Percentiles rank a stretch among this genome's conserved stretches.
phyloP scores from a whole-genome alignment of 306 rosid species.

The Rubus parviflorus region DNA sequence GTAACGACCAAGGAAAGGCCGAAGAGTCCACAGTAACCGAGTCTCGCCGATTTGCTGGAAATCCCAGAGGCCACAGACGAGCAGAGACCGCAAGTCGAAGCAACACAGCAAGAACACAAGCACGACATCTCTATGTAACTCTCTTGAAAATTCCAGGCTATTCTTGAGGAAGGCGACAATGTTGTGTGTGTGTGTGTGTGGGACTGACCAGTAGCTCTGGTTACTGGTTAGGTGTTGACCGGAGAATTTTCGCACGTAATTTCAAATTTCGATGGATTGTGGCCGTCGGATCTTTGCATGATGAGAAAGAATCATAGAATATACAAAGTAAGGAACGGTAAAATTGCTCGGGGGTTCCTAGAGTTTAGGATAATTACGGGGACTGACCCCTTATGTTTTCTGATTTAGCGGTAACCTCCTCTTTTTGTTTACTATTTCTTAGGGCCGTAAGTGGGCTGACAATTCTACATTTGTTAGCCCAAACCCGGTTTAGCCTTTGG shows the following conservation, averaged over 20 bases:
- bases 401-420: no score
- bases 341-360: no score
- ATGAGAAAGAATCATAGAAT: no score
- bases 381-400: no score
- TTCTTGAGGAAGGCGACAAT: neutral
- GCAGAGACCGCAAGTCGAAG: slow-evolving; percentile 81
- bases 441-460: no score
- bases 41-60: slow-evolving; percentile 73
- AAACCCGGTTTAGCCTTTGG: no score
- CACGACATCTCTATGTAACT: slow-evolving; percentile 59
- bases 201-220: slow-evolving; percentile 6
- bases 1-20: slow-evolving; percentile 73
- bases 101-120: slow-evolving; percentile 54
- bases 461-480: no score
- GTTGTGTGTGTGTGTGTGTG: neutral
- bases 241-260: neutral
- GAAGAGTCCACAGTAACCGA: slow-evolving; percentile 87
- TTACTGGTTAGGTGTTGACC: neutral
- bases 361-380: no score
- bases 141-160: neutral
- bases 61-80: slow-evolving; percentile 79
- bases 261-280: neutral
- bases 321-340: no score
- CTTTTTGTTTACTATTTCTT: no score
- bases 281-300: neutral